Evolutionary conservation across 1,284 basidiomycete genomes (phyloP), one percentile per base, ranked within the genome.

Genomic region (Apiotrichum mycotoxinovorans): DNA sequence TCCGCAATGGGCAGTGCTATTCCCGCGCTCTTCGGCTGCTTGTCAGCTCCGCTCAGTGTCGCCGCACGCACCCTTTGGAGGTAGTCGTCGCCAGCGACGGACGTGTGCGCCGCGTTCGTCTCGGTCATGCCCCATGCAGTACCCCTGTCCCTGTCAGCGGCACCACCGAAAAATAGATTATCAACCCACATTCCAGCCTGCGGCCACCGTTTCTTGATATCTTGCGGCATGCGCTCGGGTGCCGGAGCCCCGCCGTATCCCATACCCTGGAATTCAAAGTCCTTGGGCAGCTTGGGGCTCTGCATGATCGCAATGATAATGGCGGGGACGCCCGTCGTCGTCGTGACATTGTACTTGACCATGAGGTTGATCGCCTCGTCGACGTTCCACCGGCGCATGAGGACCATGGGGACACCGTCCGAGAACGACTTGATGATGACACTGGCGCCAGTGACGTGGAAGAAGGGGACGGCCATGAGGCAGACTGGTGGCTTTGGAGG

Each of bases 51-150:
- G n/a, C 8, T 20, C 27, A 2, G n/a, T 2, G 12, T 4, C 35
- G 17, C 15, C 1, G n/a, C 27, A 42, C 57, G 23, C 22, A 52
- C 51, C 26, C 26, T 18, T 38, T 51, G 26, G 17, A 70, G 30
- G 56, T 74, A 75, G 52, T 75, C 73, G 14, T 40, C 20, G 3
- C 73, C 72, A 3, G 65, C 62, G 27, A 70, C 52, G 0, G 65
- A 63, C 47, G 65, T 69, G 23, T 70, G 66, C 57, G 69, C 66
- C 3, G 70, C 73, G 25, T 71, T 72, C 3, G 70, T 71, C 64
- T 75, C 73, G 1, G 71, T 73, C 66, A 75, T 59, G 11, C 73
- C 73, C 52, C 73, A 75, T 3, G 71, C 73, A 50, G 70, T 69
- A 3, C 25, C 44, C 15, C 45, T 56, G 45, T 14, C 8, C 12